phyloP scores from a whole-genome alignment of 1,284 basidiomycete species.

The Trichosporon sp. region DNA sequence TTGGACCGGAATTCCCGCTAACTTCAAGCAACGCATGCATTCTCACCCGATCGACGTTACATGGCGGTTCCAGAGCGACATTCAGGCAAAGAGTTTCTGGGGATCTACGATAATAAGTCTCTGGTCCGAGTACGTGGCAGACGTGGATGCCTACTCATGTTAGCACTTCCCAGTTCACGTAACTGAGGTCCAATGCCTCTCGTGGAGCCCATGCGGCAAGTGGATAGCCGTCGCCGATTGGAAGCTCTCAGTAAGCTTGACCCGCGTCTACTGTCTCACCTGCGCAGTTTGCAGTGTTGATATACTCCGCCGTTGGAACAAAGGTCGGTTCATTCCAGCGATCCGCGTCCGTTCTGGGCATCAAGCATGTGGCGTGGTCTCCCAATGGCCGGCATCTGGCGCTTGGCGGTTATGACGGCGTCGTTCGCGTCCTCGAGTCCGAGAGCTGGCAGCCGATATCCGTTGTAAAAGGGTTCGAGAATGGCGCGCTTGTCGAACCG shows the following conservation, averaged over 20 bases:
- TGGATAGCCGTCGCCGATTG: conserved; percentile 79
- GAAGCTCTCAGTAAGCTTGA: conserved; percentile 60
- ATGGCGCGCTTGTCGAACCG: background rate
- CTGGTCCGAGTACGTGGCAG: conserved; percentile 62
- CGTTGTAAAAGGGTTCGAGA: background rate
- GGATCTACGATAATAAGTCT: conserved; percentile 72
- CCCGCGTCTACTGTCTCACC: background rate
- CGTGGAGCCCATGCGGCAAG: conserved; percentile 74
- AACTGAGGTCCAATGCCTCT: conserved; percentile 65
- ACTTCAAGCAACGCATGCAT: conserved; percentile 61
- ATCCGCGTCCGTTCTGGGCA: conserved; percentile 44
- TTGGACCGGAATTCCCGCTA: conserved; percentile 10
- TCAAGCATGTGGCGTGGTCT: conserved; percentile 72
- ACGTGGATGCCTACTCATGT: background rate
- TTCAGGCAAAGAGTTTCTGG: conserved; percentile 75
- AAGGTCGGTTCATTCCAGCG: conserved; percentile 65
- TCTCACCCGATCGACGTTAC: conserved; percentile 71
- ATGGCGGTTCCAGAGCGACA: conserved; percentile 77
- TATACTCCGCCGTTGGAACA: conserved; percentile 68
- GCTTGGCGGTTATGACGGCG: conserved; percentile 9
- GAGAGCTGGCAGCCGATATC: conserved; percentile 14
- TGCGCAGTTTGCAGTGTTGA: conserved; percentile 68
- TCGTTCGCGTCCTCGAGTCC: conserved; percentile 13
- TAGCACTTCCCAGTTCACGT: conserved; percentile 80
- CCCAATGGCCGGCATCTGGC: conserved; percentile 48